A percentile compares a stretch with the other conserved stretches of the same genome.
These are phyloP conservation scores for Monilinia fructicola DNA, from an alignment of 2,329 filamentous ascomycete genomes.

Conservation along the genomic window DNA sequence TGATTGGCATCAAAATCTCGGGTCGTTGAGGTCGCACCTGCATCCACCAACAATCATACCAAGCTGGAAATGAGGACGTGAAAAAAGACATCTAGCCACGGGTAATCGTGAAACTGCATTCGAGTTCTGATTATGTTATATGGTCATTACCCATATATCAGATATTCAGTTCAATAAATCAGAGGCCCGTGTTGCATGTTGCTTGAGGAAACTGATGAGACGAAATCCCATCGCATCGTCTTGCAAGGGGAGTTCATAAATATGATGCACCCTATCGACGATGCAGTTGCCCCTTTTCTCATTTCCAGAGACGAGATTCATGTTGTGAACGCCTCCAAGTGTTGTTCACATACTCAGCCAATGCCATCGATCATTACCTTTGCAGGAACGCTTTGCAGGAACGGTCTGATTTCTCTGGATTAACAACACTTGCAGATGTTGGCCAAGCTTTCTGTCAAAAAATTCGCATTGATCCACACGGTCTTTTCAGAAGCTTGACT, in stretches of 20 bases:
- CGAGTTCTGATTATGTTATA: not conserved
- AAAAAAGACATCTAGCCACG: not conserved
- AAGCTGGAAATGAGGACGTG: not conserved
- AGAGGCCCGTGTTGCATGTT: not conserved
- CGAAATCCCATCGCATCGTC: not conserved
- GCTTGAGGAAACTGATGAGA: not conserved
- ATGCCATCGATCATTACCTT: not conserved
- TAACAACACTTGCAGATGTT: not conserved
- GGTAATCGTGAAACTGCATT: not conserved
- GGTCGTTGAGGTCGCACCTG: not conserved
- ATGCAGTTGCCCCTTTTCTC: not conserved
- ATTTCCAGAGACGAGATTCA: not conserved
- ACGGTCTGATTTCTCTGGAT: not conserved
- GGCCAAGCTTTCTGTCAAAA: slow-evolving; percentile 20
- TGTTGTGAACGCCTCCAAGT: slow-evolving; percentile 3
- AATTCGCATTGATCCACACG: not conserved
- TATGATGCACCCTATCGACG: not conserved
- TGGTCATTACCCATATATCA: not conserved
- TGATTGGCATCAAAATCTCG: not conserved
- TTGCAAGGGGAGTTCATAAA: not conserved
- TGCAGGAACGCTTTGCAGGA: slow-evolving; percentile 14
- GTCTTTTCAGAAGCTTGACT: slow-evolving; percentile 15
- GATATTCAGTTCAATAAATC: not conserved
- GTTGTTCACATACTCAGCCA: not conserved
- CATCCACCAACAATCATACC: not conserved